A percentile compares a stretch with the other conserved stretches of the same genome.
These are phyloP conservation scores for Draba incana DNA, from an alignment of 345 rosid genomes.

Conservation along the genomic window DNA sequence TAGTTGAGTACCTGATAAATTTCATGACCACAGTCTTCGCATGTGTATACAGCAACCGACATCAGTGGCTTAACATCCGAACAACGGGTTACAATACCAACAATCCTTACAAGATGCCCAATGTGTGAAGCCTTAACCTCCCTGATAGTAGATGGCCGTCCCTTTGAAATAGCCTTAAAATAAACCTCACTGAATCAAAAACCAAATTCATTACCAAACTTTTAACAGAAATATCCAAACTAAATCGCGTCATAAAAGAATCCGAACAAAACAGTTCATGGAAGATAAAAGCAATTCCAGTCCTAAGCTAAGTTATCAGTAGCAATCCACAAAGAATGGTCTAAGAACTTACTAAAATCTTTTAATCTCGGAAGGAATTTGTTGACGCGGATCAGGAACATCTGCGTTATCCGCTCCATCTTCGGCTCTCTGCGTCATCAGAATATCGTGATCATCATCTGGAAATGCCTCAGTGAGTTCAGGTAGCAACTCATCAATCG, in stretches of 20 bases:
- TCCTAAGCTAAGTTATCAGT: too few relatives aligned
- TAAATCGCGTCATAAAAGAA: too few relatives aligned
- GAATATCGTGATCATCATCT: constrained; percentile 85
- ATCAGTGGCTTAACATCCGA: constrained; percentile 98
- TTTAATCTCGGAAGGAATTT: constrained; percentile 89
- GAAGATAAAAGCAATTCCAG: too few relatives aligned
- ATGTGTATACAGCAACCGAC: constrained; percentile 97
- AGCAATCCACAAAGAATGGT: neutral
- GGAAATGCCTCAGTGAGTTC: constrained; percentile 85
- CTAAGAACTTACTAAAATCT: constrained; percentile 71
- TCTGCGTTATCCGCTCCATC: constrained; percentile 60
- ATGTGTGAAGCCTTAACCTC: constrained; percentile 93
- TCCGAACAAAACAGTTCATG: too few relatives aligned
- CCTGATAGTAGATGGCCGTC: constrained; percentile 76
- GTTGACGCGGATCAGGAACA: constrained; percentile 70
- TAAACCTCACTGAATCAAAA: constrained; percentile 75
- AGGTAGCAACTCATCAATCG: constrained; percentile 82
- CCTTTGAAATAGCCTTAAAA: constrained; percentile 83
- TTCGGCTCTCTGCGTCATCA: constrained; percentile 92
- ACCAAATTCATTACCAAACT: constrained; percentile 21
- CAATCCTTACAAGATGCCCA: constrained; percentile 87
- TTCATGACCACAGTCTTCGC: constrained; percentile 96
- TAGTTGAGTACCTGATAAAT: constrained; percentile 77
- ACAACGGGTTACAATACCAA: constrained; percentile 96
- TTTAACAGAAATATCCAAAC: neutral